Conservation (phyloP, 352 stramenopile species). For the Phytophthora kernoviae region DNA sequence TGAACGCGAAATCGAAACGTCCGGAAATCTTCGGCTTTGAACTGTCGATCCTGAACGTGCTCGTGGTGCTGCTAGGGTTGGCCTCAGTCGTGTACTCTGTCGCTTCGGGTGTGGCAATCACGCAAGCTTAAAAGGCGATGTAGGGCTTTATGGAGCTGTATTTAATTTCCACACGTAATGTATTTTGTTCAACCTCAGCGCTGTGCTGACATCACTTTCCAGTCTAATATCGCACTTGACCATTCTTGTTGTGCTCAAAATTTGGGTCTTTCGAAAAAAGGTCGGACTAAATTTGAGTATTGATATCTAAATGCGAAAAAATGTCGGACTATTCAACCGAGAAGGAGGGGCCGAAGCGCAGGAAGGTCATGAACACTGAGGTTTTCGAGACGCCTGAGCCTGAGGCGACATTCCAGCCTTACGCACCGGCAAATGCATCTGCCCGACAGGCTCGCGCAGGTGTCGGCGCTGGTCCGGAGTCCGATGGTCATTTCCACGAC, state of each 20-base stretch:
- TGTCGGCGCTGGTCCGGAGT: conserved; percentile 21
- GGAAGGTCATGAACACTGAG: conserved; percentile 70
- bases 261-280: too few species aligned
- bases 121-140: conserved; percentile 11
- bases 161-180: conserved; percentile 16
- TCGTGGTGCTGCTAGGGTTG: conserved; percentile 26
- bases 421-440: conserved; percentile 44
- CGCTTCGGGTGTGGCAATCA: conserved; percentile 17
- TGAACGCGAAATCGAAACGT: conserved; percentile 40
- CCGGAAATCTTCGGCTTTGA: conserved; percentile 27
- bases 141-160: conserved; percentile 1
- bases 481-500: conserved; percentile 59
- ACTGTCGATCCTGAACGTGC: conserved; percentile 22
- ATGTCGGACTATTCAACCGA: conserved; percentile 37
- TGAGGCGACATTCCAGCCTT: conserved; percentile 66
- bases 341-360: conserved; percentile 43
- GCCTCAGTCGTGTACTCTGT: conserved; percentile 33
- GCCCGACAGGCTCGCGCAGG: conserved; percentile 20
- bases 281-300: not conserved
- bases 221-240: not conserved
- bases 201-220: conserved; percentile 1
- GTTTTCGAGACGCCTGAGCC: conserved; percentile 81
- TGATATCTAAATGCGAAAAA: not conserved
- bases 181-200: conserved; percentile 2
- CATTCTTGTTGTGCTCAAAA: too few species aligned